Conservation (phyloP, 2,329 filamentous ascomycete species). For the Aspergillus texensis region DNA sequence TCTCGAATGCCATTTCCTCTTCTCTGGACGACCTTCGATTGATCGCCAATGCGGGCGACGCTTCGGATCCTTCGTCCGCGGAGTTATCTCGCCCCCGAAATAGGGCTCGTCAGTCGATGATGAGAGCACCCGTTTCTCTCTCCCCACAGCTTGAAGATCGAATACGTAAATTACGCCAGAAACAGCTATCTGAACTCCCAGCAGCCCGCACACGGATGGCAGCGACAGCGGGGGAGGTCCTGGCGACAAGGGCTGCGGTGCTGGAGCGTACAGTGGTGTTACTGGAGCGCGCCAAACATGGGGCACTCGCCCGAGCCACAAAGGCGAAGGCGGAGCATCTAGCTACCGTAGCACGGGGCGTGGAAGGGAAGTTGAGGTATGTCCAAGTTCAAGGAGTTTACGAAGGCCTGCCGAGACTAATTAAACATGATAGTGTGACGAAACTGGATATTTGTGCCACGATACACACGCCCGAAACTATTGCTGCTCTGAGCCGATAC, state of each 20-base stretch:
- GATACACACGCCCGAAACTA: slow-evolving; percentile 42
- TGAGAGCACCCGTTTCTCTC: slow-evolving; percentile 20
- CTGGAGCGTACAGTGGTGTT: slow-evolving; percentile 42
- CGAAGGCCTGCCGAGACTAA: neutral
- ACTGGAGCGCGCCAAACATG: slow-evolving; percentile 45
- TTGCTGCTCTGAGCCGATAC: slow-evolving; percentile 37
- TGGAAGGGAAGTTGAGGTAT: slow-evolving; percentile 43
- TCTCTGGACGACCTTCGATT: slow-evolving; percentile 31
- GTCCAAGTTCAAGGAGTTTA: slow-evolving; percentile 12
- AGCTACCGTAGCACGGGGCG: slow-evolving; percentile 38
- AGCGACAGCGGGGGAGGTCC: slow-evolving; percentile 36
- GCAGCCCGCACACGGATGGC: slow-evolving; percentile 37
- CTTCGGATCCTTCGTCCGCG: slow-evolving; percentile 12
- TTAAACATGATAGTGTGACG: slow-evolving; percentile 32
- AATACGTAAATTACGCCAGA: slow-evolving; percentile 29
- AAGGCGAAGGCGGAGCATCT: slow-evolving; percentile 45
- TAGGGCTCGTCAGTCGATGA: slow-evolving; percentile 14
- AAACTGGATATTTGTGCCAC: slow-evolving; percentile 39
- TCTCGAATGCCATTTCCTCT: slow-evolving; percentile 31
- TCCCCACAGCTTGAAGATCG: slow-evolving; percentile 32
- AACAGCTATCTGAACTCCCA: slow-evolving; percentile 38
- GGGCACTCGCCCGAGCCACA: slow-evolving; percentile 36
- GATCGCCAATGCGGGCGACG: slow-evolving; percentile 24
- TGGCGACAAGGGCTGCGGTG: slow-evolving; percentile 34
- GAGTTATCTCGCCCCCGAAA: slow-evolving; percentile 18